phyloP scores from a whole-genome alignment of 2,329 filamentous ascomycete species.

The Metarhizium album region DNA sequence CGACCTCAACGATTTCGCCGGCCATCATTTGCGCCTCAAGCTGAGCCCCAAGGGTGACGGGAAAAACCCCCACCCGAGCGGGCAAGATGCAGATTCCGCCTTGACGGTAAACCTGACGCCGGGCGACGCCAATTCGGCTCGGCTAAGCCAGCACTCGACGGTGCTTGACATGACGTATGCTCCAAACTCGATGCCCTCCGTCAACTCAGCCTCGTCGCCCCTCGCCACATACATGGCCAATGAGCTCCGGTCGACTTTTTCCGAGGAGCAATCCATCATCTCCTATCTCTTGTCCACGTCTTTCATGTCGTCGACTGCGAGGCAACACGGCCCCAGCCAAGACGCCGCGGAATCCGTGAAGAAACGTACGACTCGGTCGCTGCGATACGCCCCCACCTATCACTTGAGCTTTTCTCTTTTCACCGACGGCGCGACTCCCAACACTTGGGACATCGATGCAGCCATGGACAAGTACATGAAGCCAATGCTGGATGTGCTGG shows the following conservation, averaged over 20 bases:
- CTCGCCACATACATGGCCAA: conserved; percentile 69
- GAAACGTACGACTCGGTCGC: conserved; percentile 68
- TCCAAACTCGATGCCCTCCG: conserved; percentile 54
- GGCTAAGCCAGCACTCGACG: conserved; percentile 58
- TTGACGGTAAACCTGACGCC: conserved; percentile 62
- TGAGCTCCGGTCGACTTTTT: conserved; percentile 67
- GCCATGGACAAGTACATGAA: conserved; percentile 73
- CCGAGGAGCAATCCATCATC: conserved; percentile 81
- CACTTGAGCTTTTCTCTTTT: conserved; percentile 95
- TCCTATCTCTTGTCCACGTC: conserved; percentile 58
- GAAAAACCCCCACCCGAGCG: conserved; percentile 14
- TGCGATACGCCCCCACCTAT: conserved; percentile 89
- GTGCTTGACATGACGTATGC: conserved; percentile 70
- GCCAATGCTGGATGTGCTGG: conserved; percentile 69
- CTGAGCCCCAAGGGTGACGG: conserved; percentile 17
- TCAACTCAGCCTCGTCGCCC: conserved; percentile 58
- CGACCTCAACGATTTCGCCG: conserved; percentile 74
- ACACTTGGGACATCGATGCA: conserved; percentile 80
- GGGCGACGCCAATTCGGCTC: conserved; percentile 47
- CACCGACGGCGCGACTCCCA: conserved; percentile 65
- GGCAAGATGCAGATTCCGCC: conserved; percentile 40
- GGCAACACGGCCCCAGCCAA: conserved; percentile 34
- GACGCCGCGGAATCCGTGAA: conserved; percentile 45
- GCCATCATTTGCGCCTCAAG: conserved; percentile 60
- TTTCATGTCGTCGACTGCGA: conserved; percentile 37